Base-by-base conservation (phyloP, 768 basidiomycete species). In the Tricholoma flavovirens region DNA sequence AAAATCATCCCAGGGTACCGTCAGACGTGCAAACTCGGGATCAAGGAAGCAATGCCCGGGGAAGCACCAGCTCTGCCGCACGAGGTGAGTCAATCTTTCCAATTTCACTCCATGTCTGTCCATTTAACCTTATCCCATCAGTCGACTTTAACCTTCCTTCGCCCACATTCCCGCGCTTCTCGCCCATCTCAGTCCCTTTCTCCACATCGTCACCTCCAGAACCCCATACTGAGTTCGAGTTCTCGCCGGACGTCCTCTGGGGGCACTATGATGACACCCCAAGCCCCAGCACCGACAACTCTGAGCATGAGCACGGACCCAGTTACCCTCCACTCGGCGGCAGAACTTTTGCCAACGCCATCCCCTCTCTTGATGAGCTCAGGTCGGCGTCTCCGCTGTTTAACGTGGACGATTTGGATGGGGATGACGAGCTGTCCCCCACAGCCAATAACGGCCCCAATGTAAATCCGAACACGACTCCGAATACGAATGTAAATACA, bases 371-470 rank as follows among this genome's bases (percentile, higher is more conserved):
- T 2, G 59, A 51, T 15, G 60, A 56, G 22, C 55, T 63, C 15
- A 56, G 60, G 11, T 59, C 58, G 3, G 49, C 60, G 1, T 61
- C 62, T 11, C 60, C 62, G 4, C 43, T 59, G 8, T 61, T 61
- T 49, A 49, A 58, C 8, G 52, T 42, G 15, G 26, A 42, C 10
- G 52, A 53, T 42, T 26, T 42, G 12, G 52, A 53, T 19, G 29
- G n/a, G 8, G 26, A 49, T 30, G 38, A 29, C 14, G 52, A 53
- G 1, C 24, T 15, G 8, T 29, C 51, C 5, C 51, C 24, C 43
- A 24, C 9, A 5, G 38, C 6, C 40, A 43, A 9, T n/a, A n/a
- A n/a, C n/a, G n/a, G n/a, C 4, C 3, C 15, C 22, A 49, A 7
- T 17, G 30, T 26, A 4, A 48, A 12, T 45, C 5, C 43, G 24